Evolutionary conservation across 108 stramenopile genomes (phyloP), one percentile per base, ranked within the genome.

Genomic region (Cyclotella distinguenda): DNA sequence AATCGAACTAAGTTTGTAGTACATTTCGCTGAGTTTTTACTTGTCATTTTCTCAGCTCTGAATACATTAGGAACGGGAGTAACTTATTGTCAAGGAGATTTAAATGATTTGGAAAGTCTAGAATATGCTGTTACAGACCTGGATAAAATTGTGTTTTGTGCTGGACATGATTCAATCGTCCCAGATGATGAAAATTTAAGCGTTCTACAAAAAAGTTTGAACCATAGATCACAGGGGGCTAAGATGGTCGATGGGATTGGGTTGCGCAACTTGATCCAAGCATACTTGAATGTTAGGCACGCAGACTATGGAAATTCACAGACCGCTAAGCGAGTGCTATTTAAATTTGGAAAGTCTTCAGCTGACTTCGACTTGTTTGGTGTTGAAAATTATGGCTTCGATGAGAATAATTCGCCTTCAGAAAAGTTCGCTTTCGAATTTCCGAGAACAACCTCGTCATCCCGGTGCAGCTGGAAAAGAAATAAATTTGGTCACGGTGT

Each of bases 61-160:
- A 89, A 94, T 50, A 66, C 90, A 49, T 64, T 94, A 60, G 93
- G 93, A 1, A 92, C 92, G 0, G 92, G 92, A 36, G 95, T 94
- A 0, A 89, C 84, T 10, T 96, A 95, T 71, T 90, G 91, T 67
- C 88, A 93, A 61, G 95, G 95, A 5, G 93, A 95, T 67, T 74
- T 96, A 46, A 38, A 54, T 9, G 84, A 94, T 68, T 73, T 89
- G 56, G 88, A 90, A 60, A 91, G 89, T 74, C 76, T 96, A 46
- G 93, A 92, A 50, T 93, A 94, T 64, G 90, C 95, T 0, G 72
- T 96, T 30, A 93, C 93, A 18, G 95, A 94, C 71, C 87, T 94
- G 0, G 95, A 96, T 72, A 96, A 96, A 62, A 91, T 93, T 64
- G 81, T 88, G 23, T 89, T 82, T 81, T 85, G 87, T 74, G 86